Evolutionary conservation across 1,139 yeast genomes (phyloP).

Genomic region (Geotrichum reessii): DNA sequence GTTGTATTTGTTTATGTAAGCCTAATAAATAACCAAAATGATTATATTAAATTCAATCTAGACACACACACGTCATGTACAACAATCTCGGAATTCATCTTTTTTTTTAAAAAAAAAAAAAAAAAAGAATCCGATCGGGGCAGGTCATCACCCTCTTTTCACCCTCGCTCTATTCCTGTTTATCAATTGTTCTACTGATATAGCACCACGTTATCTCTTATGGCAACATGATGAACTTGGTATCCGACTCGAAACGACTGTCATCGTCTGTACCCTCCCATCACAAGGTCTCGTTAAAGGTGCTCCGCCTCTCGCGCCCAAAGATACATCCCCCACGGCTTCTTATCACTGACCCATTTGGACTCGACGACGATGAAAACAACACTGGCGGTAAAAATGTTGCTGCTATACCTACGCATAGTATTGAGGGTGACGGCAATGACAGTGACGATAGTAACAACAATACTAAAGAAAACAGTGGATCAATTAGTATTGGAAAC

Average conservation of each 20-base stretch:
- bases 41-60: too few species aligned
- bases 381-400: background rate
- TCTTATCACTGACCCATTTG: conserved; percentile 2
- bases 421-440: background rate
- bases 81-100: too few species aligned
- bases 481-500: background rate
- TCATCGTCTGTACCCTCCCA: background rate
- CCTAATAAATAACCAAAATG: too few species aligned
- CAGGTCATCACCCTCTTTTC: background rate
- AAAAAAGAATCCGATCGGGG: too few species aligned
- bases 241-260: conserved; percentile 4
- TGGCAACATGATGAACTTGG: background rate
- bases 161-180: background rate
- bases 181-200: too few species aligned
- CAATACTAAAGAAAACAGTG: background rate
- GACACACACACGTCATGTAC: too few species aligned
- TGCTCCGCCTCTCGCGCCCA: conserved; percentile 16
- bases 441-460: background rate
- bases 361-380: background rate
- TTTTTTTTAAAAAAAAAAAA: too few species aligned
- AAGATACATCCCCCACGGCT: conserved; percentile 7
- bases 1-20: too few species aligned
- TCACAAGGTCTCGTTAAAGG: conserved; percentile 10
- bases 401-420: conserved; percentile 11
- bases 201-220: too few species aligned